Evolutionary conservation across 257 asterid species (phyloP), one percentile per base, ranked within the genome.

Genomic region (Plantago major): DNA sequence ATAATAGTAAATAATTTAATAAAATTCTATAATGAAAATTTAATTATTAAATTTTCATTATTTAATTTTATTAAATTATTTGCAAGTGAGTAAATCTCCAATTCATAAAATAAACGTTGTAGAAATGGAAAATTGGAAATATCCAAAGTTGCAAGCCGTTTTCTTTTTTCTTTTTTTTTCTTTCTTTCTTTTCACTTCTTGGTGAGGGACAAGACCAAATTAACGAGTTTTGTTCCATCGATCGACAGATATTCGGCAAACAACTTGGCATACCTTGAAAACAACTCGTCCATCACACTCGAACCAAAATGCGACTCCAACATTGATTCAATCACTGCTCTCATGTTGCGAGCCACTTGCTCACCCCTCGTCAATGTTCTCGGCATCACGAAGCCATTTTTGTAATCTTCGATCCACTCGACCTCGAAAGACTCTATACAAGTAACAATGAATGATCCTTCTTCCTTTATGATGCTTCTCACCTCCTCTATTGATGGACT

Each of bases 321-420:
- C 84, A 84, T 82, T 2, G 93, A 69, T 55, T 87, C 95, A 33
- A 84, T 78, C 78, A 82, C 95, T 0, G 88, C 94, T 72, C 94
- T 78, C 13, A 75, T 67, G 40, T 60, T 75, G 30, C 68, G 74
- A 10, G 84, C 79, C 33, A 84, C 79, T 22, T 16, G 67, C 30
- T 72, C 67, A 4, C 87, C 92, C 26, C 66, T 78, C 0, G 82
- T 62, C 28, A 59, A 10, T n/a, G 11, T 57, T 10, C 2, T 57
- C 4, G 0, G 45, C 65, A 17, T 4, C 26, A 2, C 26, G 10
- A 30, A 62, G 15, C 6, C 28, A 3, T 56, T 40, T 9, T 43
- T 33, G 2, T 13, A 47, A 17, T 64, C 76, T 5, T 46, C 81
- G 6, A 79, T 86, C 92, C 95, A 87, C 1, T 68, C 72, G 4